These are phyloP conservation scores for Postia placenta DNA, from an alignment of 768 basidiomycete genomes.

Conservation along the genomic window DNA sequence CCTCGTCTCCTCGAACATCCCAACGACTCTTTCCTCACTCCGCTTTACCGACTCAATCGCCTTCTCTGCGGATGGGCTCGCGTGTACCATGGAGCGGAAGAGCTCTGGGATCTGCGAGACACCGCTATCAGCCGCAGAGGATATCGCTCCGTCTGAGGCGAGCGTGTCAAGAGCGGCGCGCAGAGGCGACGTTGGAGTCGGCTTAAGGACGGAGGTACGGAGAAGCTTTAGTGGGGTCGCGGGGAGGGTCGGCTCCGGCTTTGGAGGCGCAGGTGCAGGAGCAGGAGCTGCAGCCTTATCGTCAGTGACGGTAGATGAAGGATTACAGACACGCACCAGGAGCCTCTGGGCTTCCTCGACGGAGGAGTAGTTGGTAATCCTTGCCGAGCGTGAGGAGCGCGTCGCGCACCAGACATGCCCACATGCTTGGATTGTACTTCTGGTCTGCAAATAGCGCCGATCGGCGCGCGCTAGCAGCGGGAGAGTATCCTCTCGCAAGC, in stretches of 20 bases:
- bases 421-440: slow-evolving; percentile 56
- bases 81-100: slow-evolving; percentile 34
- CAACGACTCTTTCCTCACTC: slow-evolving; percentile 20
- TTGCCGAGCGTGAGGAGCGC: slow-evolving; percentile 54
- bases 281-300: slow-evolving; percentile 10
- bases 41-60: slow-evolving; percentile 22
- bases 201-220: slow-evolving; percentile 40
- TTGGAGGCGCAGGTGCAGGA: slow-evolving; percentile 24
- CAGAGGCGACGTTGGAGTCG: slow-evolving; percentile 41
- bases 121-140: slow-evolving; percentile 39
- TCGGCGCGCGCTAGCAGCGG: slow-evolving; percentile 38
- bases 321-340: slow-evolving; percentile 15
- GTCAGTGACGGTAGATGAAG: slow-evolving; percentile 5
- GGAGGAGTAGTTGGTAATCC: slow-evolving; percentile 64
- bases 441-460: slow-evolving; percentile 62
- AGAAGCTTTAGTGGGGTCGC: slow-evolving; percentile 30
- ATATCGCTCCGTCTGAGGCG: slow-evolving; percentile 45
- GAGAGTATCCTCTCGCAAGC: slow-evolving; percentile 39
- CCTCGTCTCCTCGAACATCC: slow-evolving; percentile 9
- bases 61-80: slow-evolving; percentile 14
- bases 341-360: slow-evolving; percentile 43
- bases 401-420: slow-evolving; percentile 55
- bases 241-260: slow-evolving; percentile 31
- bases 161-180: slow-evolving; percentile 48
- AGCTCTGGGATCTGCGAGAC: slow-evolving; percentile 44